phyloP scores from a whole-genome alignment of 2,329 filamentous ascomycete species.

The Apiospora aurea region DNA sequence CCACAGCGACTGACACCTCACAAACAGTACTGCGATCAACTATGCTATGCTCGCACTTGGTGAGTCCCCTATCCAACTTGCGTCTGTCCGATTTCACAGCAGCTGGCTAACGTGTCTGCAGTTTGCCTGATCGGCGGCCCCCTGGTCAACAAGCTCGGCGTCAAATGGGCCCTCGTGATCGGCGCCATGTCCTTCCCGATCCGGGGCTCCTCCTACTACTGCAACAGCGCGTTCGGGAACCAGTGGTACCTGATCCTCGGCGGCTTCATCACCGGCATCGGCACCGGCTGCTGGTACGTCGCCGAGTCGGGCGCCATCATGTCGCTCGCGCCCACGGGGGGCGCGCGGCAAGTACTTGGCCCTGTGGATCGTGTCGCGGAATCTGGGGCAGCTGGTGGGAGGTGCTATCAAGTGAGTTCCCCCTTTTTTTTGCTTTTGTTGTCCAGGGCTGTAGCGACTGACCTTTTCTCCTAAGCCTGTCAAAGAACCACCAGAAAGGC shows the following conservation, averaged over 20 bases:
- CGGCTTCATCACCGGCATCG: conserved; percentile 46
- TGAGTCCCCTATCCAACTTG: conserved; percentile 27
- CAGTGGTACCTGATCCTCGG: conserved; percentile 54
- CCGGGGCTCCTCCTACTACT: conserved; percentile 55
- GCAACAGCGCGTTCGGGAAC: conserved; percentile 55
- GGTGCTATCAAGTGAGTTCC: conserved; percentile 50
- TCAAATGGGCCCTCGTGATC: conserved; percentile 54
- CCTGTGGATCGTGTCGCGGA: conserved; percentile 55
- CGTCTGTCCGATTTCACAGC: background rate
- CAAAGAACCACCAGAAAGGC: conserved; percentile 47
- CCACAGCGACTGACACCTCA: background rate
- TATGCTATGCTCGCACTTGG: conserved; percentile 42
- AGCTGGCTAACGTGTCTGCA: conserved; percentile 25
- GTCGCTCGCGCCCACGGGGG: conserved; percentile 53
- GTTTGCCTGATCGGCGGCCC: conserved; percentile 52
- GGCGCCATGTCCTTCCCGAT: conserved; percentile 52
- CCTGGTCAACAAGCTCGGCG: conserved; percentile 54
- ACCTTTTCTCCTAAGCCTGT: conserved; percentile 30
- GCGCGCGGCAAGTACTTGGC: conserved; percentile 56
- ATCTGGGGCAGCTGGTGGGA: conserved; percentile 54
- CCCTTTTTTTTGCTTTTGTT: background rate
- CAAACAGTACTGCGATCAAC: conserved; percentile 33
- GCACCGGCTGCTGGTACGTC: conserved; percentile 56
- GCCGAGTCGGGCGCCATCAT: conserved; percentile 57
- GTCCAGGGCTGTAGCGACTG: conserved; percentile 28